Conservation (phyloP, 768 basidiomycete species). For the Steccherinum ochraceum region DNA sequence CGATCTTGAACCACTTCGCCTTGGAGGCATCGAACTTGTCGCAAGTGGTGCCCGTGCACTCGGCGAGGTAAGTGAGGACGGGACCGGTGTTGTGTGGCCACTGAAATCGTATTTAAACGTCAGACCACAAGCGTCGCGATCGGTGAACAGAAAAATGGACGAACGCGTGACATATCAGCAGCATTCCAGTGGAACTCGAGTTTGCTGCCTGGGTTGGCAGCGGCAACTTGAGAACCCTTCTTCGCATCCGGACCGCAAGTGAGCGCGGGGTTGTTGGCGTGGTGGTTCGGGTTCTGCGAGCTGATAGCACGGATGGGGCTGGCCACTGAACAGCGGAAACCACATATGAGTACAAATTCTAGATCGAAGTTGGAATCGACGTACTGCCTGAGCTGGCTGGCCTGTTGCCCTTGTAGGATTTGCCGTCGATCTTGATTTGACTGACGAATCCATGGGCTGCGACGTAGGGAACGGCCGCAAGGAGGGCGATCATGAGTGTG, state of each 20-base stretch:
- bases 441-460: slow-evolving; percentile 36
- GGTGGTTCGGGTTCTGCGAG: slow-evolving; percentile 41
- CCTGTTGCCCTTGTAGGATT: slow-evolving; percentile 31
- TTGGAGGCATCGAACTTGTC: slow-evolving; percentile 49
- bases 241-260: slow-evolving; percentile 55
- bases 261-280: slow-evolving; percentile 43
- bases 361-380: neutral
- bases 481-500: slow-evolving; percentile 8
- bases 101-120: slow-evolving; percentile 5
- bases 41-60: slow-evolving; percentile 48
- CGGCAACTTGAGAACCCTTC: slow-evolving; percentile 39
- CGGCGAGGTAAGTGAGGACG: slow-evolving; percentile 63
- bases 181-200: slow-evolving; percentile 49
- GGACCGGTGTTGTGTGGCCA: slow-evolving; percentile 60
- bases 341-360: neutral
- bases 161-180: slow-evolving; percentile 10
- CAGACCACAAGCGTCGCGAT: neutral
- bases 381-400: slow-evolving; percentile 14
- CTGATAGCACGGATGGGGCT: slow-evolving; percentile 35
- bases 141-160: neutral
- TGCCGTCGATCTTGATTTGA: slow-evolving; percentile 34
- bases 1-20: slow-evolving; percentile 65
- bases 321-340: slow-evolving; percentile 7
- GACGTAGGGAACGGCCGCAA: slow-evolving; percentile 18
- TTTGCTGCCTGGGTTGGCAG: slow-evolving; percentile 51